Conservation (phyloP, 1,284 basidiomycete species). For the Cutaneotrichosporon spelunceum region DNA sequence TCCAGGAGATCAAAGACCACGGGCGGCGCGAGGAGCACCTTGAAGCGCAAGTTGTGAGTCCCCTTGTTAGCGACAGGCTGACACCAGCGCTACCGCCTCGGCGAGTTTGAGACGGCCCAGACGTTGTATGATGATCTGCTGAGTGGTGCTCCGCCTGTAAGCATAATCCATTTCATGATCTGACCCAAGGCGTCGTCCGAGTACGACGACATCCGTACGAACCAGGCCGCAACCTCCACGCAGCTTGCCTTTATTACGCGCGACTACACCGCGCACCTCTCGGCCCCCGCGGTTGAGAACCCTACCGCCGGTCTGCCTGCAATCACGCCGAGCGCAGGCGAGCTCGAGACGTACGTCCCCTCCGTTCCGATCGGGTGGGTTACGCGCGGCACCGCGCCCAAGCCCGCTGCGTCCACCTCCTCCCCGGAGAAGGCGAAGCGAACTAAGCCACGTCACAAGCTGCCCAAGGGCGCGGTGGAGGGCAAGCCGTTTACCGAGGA, state of each 20-base stretch:
- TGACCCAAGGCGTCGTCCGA: slow-evolving; percentile 71
- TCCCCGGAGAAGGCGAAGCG: slow-evolving; percentile 17
- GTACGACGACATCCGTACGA: slow-evolving; percentile 76
- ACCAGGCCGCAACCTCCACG: slow-evolving; percentile 70
- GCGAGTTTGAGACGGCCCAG: slow-evolving; percentile 66
- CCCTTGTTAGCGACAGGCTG: background rate
- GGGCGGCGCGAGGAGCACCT: slow-evolving; percentile 70
- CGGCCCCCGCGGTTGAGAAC: slow-evolving; percentile 24
- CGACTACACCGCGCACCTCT: slow-evolving; percentile 59
- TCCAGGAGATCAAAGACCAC: slow-evolving; percentile 56
- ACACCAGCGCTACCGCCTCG: slow-evolving; percentile 68
- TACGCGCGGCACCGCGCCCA: slow-evolving; percentile 15
- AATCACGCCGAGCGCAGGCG: slow-evolving; percentile 30
- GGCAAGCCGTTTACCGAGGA: slow-evolving; percentile 42
- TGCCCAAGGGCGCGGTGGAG: slow-evolving; percentile 44
- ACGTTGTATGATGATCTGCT: slow-evolving; percentile 74
- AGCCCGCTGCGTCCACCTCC: slow-evolving; percentile 10
- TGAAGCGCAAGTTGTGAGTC: slow-evolving; percentile 74
- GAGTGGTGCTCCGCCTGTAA: background rate
- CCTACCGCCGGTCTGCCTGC: slow-evolving; percentile 14
- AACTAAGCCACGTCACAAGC: slow-evolving; percentile 41
- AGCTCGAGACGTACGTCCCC: slow-evolving; percentile 42
- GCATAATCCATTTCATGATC: background rate
- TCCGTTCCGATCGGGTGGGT: slow-evolving; percentile 45
- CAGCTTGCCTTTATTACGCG: slow-evolving; percentile 76